These are phyloP conservation scores for Hypoxylon sp. DNA, from an alignment of 2,329 filamentous ascomycete species.

Conservation along the genomic window DNA sequence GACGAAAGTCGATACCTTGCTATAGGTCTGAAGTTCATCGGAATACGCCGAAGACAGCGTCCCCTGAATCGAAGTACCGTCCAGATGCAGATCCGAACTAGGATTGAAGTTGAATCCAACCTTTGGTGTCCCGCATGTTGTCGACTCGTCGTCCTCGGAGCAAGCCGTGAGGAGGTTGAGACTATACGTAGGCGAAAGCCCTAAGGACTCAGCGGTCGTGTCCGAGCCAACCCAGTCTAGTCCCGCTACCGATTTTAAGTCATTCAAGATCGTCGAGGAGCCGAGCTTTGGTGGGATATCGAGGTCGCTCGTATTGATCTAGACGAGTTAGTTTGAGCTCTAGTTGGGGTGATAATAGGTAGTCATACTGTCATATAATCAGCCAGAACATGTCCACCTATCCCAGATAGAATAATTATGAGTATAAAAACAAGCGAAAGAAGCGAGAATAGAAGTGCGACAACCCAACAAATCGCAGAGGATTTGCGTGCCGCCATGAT, in stretches of 20 bases:
- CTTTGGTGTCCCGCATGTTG: constrained; percentile 50
- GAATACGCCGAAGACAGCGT: constrained; percentile 43
- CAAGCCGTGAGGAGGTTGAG: constrained; percentile 56
- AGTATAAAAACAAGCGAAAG: constrained; percentile 49
- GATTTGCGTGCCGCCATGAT: constrained; percentile 36
- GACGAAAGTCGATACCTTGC: constrained; percentile 50
- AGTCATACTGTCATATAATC: constrained; percentile 55
- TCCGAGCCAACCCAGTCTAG: constrained; percentile 54
- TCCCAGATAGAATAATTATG: constrained; percentile 53
- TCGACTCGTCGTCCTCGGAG: constrained; percentile 44
- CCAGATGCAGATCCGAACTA: constrained; percentile 52
- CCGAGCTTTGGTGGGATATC: constrained; percentile 53
- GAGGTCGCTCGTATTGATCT: constrained; percentile 54
- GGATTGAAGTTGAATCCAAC: constrained; percentile 55
- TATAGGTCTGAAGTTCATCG: constrained; percentile 50
- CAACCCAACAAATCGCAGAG: constrained; percentile 28
- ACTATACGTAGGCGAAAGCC: constrained; percentile 52
- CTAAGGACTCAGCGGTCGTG: constrained; percentile 50
- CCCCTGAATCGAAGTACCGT: constrained; percentile 45
- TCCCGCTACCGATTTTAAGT: constrained; percentile 53
- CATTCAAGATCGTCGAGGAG: constrained; percentile 52
- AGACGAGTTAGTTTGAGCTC: constrained; percentile 14
- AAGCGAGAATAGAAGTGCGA: constrained; percentile 47
- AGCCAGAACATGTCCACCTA: constrained; percentile 48
- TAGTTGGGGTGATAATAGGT: neutral